Evolutionary conservation across 345 rosid genomes (phyloP).

Genomic region (Triadica sebifera): DNA sequence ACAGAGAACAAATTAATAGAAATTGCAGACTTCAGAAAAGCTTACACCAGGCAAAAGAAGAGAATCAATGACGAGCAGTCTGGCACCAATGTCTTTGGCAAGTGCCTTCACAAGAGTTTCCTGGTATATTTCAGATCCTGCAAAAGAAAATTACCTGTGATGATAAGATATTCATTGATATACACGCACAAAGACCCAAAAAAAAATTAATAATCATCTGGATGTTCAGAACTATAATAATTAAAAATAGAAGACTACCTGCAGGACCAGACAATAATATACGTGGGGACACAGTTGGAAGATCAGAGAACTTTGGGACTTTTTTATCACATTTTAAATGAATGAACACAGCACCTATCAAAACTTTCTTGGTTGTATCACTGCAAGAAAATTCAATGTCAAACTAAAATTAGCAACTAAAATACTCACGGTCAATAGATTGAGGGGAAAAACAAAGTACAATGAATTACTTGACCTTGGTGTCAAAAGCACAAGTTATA

Average conservation of each 20-base stretch:
- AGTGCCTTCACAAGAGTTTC: constrained; percentile 87
- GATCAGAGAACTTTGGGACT: constrained; percentile 66
- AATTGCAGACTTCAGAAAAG: constrained; percentile 8
- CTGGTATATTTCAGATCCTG: constrained; percentile 98
- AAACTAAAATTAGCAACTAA: constrained; percentile 18
- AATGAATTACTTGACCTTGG: not conserved
- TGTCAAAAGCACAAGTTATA: not conserved
- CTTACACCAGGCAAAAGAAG: constrained; percentile 94
- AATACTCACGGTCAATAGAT: not conserved
- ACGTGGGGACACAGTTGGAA: constrained; percentile 78
- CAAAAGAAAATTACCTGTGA: constrained; percentile 8
- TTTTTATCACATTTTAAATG: constrained; percentile 72
- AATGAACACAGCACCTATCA: constrained; percentile 67
- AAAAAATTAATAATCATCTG: not conserved
- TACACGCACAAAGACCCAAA: not conserved
- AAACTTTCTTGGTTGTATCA: constrained; percentile 80
- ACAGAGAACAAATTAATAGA: not conserved
- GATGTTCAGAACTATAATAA: constrained; percentile 2
- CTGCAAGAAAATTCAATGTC: constrained; percentile 43
- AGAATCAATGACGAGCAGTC: constrained; percentile 75
- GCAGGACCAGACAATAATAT: constrained; percentile 94
- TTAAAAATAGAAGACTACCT: constrained; percentile 38
- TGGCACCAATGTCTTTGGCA: constrained; percentile 83
- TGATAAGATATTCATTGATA: not conserved
- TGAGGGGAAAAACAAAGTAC: not conserved